Conservation (phyloP, 495 filamentous ascomycete genomes). For the Apiosordaria backusii region DNA sequence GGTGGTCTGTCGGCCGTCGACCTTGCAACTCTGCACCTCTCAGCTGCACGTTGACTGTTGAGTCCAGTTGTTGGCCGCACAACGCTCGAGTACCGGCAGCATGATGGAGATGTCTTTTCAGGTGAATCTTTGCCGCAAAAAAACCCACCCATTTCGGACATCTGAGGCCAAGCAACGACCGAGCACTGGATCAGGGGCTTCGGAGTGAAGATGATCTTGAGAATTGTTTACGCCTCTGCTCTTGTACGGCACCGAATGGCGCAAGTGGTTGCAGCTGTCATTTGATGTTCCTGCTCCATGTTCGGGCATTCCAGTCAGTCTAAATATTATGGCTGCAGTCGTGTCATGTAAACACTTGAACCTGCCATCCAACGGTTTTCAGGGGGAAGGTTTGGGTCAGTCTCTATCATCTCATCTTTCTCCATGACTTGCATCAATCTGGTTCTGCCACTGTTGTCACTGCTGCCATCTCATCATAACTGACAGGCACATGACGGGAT, state of each 20-base stretch:
- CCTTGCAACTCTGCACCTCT: neutral
- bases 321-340: constrained; percentile 6
- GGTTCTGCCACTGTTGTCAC: neutral
- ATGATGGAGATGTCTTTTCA: neutral
- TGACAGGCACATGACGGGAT: neutral
- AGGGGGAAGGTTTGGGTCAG: neutral
- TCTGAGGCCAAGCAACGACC: neutral
- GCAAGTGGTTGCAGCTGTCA: constrained; percentile 1
- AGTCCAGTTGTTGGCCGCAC: constrained; percentile 1
- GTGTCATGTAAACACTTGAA: constrained; percentile 6
- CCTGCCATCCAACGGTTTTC: neutral
- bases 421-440: neutral
- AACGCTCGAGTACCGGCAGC: constrained; percentile 1
- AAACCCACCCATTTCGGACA: constrained; percentile 1
- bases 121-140: constrained; percentile 1
- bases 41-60: neutral
- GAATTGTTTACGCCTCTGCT: neutral
- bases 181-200: constrained; percentile 8
- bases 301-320: neutral
- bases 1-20: neutral
- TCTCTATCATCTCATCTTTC: neutral
- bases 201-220: neutral
- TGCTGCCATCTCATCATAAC: constrained; percentile 3
- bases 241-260: neutral
- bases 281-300: neutral